Evolutionary conservation across 2,329 filamentous ascomycete genomes (phyloP), one percentile per base, ranked within the genome.

Genomic region (Pseudocercospora musae): DNA sequence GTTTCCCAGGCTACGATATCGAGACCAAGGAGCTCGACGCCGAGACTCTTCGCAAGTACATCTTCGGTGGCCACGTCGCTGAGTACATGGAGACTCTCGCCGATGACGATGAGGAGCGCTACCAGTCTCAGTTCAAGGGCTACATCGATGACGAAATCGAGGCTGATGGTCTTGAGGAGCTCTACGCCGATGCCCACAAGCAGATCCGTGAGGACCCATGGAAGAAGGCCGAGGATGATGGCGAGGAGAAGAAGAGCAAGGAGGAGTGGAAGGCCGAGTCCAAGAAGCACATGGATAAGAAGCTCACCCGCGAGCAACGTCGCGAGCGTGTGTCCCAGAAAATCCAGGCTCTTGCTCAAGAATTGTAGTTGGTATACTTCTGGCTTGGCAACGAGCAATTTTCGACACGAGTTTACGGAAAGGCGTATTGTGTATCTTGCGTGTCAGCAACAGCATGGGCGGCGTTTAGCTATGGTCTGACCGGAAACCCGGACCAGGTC

Each of bases 31-130:
- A 98, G 87, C 91, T 99, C 76, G 95, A 99, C 76, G 87, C 92
- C 76, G 95, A 99, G 81, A 90, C 87, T 72, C 91, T 99, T 79
- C 92, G 94, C 87, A 96, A 93, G 86, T 99, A 99, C 90, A 99
- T 99, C 87, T 94, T 91, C 82, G 95, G 87, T 78, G 94, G 95
- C 67, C 95, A 99, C 88, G 91, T 99, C 70, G 93, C 94, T 73
- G 95, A 99, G 88, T 99, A 99, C 89, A 99, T 99, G 95, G 95
- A 99, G 89, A 95, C 90, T 64, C 91, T 99, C 70, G 95, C 95
- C 82, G 95, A 99, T 76, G 95, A 99, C 79, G 95, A 99, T 78
- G 95, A 99, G 90, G 95, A 99, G 88, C 93, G 95, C 79, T 99
- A 92, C 91, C 94, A 94, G 87, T 88, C 87, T 75, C 95, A 99